Evolutionary conservation across 2,329 filamentous ascomycete genomes (phyloP).

Genomic region (Penicillium sp.): DNA sequence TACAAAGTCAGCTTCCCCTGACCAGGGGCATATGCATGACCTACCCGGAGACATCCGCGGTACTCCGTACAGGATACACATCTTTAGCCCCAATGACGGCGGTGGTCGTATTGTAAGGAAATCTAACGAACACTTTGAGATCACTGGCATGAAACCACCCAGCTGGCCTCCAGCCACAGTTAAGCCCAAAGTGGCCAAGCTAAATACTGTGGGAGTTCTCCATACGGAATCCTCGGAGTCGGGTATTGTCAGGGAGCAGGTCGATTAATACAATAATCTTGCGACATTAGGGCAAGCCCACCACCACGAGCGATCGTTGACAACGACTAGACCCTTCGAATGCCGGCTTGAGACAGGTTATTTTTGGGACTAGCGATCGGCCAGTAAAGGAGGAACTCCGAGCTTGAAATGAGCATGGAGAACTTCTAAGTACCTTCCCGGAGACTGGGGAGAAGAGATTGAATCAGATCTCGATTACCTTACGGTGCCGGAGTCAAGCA

Average conservation of each 20-base stretch:
- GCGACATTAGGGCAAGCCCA: conserved; percentile 23
- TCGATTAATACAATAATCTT: conserved; percentile 20
- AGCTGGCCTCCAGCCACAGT: conserved; percentile 18
- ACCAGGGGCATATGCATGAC: background rate
- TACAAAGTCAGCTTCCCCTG: background rate
- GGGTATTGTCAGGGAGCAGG: conserved; percentile 4
- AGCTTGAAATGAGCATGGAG: background rate
- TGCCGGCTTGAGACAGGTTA: conserved; percentile 15
- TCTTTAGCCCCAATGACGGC: conserved; percentile 2
- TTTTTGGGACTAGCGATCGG: conserved; percentile 18
- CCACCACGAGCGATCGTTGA: conserved; percentile 20
- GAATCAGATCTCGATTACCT: background rate
- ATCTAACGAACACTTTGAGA: background rate
- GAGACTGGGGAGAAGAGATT: background rate
- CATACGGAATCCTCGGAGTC: background rate
- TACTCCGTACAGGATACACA: background rate
- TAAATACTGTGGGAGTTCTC: background rate
- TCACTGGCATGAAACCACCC: background rate
- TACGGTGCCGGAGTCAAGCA: background rate
- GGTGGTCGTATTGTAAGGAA: background rate
- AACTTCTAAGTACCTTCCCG: background rate
- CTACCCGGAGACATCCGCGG: background rate
- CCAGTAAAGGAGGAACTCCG: background rate
- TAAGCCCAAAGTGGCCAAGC: conserved; percentile 12
- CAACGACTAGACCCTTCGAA: conserved; percentile 13